Conservation (phyloP, 805 yeast species). For the Ogataea philodendri region DNA sequence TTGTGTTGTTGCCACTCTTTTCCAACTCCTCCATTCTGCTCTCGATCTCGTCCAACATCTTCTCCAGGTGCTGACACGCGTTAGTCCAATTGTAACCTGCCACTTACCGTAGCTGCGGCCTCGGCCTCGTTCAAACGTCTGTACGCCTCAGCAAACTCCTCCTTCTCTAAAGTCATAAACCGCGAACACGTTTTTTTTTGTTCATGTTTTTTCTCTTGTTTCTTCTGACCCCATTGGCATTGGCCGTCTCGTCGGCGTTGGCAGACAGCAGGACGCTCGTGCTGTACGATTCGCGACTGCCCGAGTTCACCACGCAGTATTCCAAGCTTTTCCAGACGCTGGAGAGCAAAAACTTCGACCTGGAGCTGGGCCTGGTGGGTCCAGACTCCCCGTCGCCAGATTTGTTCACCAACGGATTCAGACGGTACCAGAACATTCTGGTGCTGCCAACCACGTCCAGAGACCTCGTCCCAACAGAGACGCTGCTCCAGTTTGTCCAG, state of each 20-base stretch:
- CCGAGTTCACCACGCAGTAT: constrained; percentile 22
- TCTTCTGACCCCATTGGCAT: constrained; percentile 13
- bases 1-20: constrained; percentile 1
- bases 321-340: constrained; percentile 25
- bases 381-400: constrained; percentile 16
- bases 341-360: constrained; percentile 14
- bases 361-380: constrained; percentile 28
- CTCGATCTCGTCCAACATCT: constrained; percentile 63
- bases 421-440: constrained; percentile 53
- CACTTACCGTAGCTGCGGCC: constrained; percentile 50
- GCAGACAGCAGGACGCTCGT: constrained; percentile 24
- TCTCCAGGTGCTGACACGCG: constrained; percentile 49
- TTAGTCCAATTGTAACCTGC: constrained; percentile 1
- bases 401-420: constrained; percentile 42
- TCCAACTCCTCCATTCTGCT: constrained; percentile 49
- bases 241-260: constrained; percentile 20
- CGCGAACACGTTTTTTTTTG: constrained; percentile 19
- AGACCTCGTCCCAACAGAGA: constrained; percentile 42
- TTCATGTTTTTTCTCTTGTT: constrained; percentile 17
- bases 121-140: constrained; percentile 68
- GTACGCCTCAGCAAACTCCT: constrained; percentile 53
- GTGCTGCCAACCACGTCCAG: constrained; percentile 57
- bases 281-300: constrained; percentile 22
- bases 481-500: constrained; percentile 56
- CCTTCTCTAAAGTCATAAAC: constrained; percentile 14